phyloP scores from a whole-genome alignment of 768 basidiomycete species.

The Coprinopsis sp. region DNA sequence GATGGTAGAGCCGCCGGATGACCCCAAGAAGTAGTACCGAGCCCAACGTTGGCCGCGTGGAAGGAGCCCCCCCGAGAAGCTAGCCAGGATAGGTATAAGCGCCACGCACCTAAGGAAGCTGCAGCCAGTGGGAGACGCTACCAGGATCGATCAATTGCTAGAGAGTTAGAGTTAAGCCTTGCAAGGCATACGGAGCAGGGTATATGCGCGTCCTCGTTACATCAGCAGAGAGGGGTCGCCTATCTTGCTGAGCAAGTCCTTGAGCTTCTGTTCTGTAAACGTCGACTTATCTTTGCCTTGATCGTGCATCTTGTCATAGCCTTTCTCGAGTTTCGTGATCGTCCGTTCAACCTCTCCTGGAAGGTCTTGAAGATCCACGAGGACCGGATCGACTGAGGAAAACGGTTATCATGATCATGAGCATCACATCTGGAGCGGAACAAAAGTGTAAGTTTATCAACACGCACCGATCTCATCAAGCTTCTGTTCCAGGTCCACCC shows the following conservation, averaged over 20 bases:
- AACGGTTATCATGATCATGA: constrained; percentile 8
- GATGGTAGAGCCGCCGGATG: too few species aligned
- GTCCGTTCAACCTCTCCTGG: constrained; percentile 50
- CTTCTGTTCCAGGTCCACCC: constrained; percentile 40
- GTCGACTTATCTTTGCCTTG: constrained; percentile 19
- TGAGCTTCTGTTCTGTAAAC: background rate
- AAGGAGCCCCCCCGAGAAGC: too few species aligned
- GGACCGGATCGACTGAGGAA: constrained; percentile 39
- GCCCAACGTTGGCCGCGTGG: too few species aligned
- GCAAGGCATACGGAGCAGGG: too few species aligned
- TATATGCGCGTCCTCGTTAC: too few species aligned
- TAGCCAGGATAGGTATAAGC: too few species aligned
- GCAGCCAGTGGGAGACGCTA: too few species aligned
- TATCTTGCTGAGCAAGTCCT: background rate
- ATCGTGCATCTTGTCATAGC: constrained; percentile 39
- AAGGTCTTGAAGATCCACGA: constrained; percentile 37
- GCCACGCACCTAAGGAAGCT: too few species aligned
- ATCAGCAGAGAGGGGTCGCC: background rate
- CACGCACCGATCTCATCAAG: constrained; percentile 44
- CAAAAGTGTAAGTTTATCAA: constrained; percentile 1
- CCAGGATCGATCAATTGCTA: background rate
- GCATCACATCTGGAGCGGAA: background rate
- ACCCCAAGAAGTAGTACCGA: too few species aligned
- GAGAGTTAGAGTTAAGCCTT: background rate
- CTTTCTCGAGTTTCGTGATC: constrained; percentile 51